Percentiles rank a stretch among this genome's conserved stretches.
Conservation (phyloP, 192 early-diverging fungal species). For the Haplosporangium gracile region DNA sequence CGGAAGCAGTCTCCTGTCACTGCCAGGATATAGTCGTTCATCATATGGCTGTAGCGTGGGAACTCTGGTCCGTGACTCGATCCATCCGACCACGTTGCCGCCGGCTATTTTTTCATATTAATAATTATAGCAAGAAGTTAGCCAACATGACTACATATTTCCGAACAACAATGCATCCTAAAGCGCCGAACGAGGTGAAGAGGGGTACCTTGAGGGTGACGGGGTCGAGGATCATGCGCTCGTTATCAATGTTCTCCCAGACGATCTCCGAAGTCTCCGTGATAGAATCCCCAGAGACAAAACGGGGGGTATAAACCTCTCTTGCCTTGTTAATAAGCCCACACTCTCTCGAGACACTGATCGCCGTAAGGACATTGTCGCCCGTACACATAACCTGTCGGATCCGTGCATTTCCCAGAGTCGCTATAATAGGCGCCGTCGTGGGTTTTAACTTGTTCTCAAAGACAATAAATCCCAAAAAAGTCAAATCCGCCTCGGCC, state of each 20-base stretch:
- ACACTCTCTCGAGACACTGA: slow-evolving; percentile 95
- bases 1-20: slow-evolving; percentile 97
- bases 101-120: slow-evolving; percentile 9
- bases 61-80: slow-evolving; percentile 38
- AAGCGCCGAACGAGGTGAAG: neutral
- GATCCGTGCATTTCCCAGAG: slow-evolving; percentile 85
- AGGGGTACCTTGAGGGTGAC: slow-evolving; percentile 60
- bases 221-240: slow-evolving; percentile 57
- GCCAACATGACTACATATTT: neutral
- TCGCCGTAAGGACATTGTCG: slow-evolving; percentile 96
- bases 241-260: slow-evolving; percentile 77
- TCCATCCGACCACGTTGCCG: slow-evolving; percentile 16
- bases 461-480: slow-evolving; percentile 97
- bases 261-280: slow-evolving; percentile 70
- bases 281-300: slow-evolving; percentile 65
- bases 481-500: slow-evolving; percentile 87
- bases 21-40: slow-evolving; percentile 84
- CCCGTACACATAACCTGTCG: slow-evolving; percentile 98
- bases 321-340: slow-evolving; percentile 83
- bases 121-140: neutral
- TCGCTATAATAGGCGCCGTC: slow-evolving; percentile 81
- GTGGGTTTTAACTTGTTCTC: slow-evolving; percentile 98
- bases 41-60: slow-evolving; percentile 52
- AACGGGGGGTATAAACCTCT: slow-evolving; percentile 85
- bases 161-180: too few relatives aligned